Evolutionary conservation across 1,284 basidiomycete species (phyloP).

Genomic region (Pascua sp.): DNA sequence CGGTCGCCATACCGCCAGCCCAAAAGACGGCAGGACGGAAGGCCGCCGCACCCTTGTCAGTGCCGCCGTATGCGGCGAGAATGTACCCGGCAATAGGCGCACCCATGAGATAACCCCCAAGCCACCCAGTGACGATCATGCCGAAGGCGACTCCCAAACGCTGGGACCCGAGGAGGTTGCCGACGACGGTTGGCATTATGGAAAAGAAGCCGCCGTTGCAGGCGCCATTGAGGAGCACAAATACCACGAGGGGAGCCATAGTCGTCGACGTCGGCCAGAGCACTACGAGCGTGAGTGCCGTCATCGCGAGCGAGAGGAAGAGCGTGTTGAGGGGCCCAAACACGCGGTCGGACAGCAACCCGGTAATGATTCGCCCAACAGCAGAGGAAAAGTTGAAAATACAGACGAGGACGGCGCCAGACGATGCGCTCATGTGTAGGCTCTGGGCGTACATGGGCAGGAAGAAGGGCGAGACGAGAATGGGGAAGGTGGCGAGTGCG

Average conservation of each 20-base stretch:
- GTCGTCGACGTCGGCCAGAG: slow-evolving; percentile 24
- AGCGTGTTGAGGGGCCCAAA: slow-evolving; percentile 14
- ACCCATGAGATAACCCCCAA: slow-evolving; percentile 28
- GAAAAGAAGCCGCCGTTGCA: slow-evolving; percentile 29
- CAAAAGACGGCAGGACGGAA: slow-evolving; percentile 34
- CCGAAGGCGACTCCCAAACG: slow-evolving; percentile 26
- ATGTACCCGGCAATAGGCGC: slow-evolving; percentile 32
- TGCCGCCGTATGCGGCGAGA: slow-evolving; percentile 23
- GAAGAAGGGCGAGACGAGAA: slow-evolving; percentile 47
- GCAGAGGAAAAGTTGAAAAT: slow-evolving; percentile 33
- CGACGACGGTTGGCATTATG: slow-evolving; percentile 30
- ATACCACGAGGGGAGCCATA: slow-evolving; percentile 25
- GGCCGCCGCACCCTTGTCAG: slow-evolving; percentile 17
- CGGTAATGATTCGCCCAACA: slow-evolving; percentile 26
- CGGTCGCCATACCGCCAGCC: slow-evolving; percentile 24
- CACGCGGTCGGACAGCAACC: slow-evolving; percentile 22
- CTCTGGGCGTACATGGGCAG: slow-evolving; percentile 42
- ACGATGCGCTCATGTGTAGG: slow-evolving; percentile 26
- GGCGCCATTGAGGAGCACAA: slow-evolving; percentile 27
- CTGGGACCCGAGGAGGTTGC: slow-evolving; percentile 17
- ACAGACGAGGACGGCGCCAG: slow-evolving; percentile 30
- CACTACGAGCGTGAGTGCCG: slow-evolving; percentile 22
- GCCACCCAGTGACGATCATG: slow-evolving; percentile 30
- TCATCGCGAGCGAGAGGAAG: slow-evolving; percentile 6
- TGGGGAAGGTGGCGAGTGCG: slow-evolving; percentile 40